phyloP scores from a whole-genome alignment of 768 basidiomycete genomes.

The Leccinum disarticulatum region DNA sequence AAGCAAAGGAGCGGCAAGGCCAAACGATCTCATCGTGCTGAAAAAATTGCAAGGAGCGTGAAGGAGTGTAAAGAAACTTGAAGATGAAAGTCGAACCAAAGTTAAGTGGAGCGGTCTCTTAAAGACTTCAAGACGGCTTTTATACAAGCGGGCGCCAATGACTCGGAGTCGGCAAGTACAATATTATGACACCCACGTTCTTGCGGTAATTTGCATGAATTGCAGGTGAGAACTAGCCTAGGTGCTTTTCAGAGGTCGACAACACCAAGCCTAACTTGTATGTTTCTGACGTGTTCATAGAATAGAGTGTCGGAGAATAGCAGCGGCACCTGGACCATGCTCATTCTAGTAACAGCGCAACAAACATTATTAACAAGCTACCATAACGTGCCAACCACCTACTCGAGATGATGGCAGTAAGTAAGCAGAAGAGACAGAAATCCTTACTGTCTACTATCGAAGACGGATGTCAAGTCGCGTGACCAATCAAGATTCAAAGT shows the following conservation, averaged over 20 bases:
- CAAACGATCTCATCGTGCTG: slow-evolving; percentile 16
- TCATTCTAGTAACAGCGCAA: not conserved
- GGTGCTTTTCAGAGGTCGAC: no score
- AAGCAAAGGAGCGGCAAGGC: slow-evolving; percentile 21
- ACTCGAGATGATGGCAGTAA: no score
- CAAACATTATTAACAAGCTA: not conserved
- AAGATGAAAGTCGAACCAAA: not conserved
- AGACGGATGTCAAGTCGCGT: no score
- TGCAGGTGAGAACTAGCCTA: not conserved
- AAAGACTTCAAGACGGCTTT: not conserved
- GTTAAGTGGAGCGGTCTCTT: not conserved
- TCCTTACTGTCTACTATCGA: no score
- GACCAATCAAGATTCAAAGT: no score
- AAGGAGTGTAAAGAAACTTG: not conserved
- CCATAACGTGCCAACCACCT: no score
- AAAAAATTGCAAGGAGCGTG: not conserved
- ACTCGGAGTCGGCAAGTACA: slow-evolving; percentile 10
- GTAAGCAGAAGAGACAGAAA: no score
- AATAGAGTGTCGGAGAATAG: not conserved
- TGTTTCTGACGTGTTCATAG: no score
- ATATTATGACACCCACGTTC: not conserved
- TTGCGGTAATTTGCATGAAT: not conserved
- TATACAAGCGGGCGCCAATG: slow-evolving; percentile 6
- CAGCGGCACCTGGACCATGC: no score
- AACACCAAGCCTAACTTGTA: no score